phyloP scores from a whole-genome alignment of 192 early-diverging fungal species.

The Rhizoclosmatium sp. region DNA sequence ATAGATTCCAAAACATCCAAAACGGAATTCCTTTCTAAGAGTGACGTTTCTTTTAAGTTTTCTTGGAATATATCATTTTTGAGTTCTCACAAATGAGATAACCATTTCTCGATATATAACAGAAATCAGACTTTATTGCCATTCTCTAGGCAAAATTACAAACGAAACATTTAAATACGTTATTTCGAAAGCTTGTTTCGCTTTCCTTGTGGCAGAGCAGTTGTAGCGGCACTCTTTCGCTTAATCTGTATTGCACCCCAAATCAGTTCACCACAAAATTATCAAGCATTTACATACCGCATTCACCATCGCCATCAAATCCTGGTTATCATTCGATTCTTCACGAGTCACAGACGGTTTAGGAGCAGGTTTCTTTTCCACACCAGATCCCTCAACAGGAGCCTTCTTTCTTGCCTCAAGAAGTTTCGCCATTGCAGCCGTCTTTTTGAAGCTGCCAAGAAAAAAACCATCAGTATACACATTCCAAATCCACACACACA shows the following conservation, averaged over 20 bases:
- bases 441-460: constrained; percentile 76
- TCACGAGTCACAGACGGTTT: background rate
- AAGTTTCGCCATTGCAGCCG: constrained; percentile 78
- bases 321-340: constrained; percentile 17
- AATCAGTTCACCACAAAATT: background rate
- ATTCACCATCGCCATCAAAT: constrained; percentile 62
- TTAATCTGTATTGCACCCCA: constrained; percentile 29
- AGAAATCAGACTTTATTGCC: no score
- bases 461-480: background rate
- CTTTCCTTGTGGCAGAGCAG: constrained; percentile 36
- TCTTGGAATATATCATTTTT: no score
- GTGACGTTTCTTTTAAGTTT: no score
- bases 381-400: background rate
- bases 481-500: background rate
- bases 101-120: no score
- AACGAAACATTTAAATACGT: background rate
- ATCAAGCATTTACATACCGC: constrained; percentile 49
- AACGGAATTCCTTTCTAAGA: constrained; percentile 62
- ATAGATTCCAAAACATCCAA: constrained; percentile 63
- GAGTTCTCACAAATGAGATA: no score
- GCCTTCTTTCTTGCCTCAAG: constrained; percentile 55
- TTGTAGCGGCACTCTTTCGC: constrained; percentile 42
- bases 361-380: no score
- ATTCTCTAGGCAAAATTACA: no score
- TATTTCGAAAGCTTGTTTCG: constrained; percentile 39